These are phyloP conservation scores for Chenopodium album DNA, from an alignment of 148 eudicot genomes.

Conservation along the genomic window DNA sequence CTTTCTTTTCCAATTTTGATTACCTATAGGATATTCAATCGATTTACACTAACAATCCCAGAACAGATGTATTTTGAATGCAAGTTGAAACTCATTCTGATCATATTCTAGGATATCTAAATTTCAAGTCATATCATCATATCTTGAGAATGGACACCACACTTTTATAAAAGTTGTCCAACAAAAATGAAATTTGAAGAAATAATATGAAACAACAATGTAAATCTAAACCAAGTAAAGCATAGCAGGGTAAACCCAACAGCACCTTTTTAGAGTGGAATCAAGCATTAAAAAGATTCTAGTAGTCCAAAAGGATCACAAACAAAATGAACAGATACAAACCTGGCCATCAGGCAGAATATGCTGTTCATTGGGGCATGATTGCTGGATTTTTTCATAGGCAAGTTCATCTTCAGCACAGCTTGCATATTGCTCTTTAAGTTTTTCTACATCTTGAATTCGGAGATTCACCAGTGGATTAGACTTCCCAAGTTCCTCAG, in stretches of 20 bases:
- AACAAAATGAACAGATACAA: not conserved
- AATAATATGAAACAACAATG: not conserved
- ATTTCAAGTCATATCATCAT: not conserved
- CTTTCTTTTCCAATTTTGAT: slow-evolving; percentile 77
- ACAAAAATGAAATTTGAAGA: not conserved
- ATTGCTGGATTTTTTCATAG: slow-evolving; percentile 50
- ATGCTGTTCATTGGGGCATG: slow-evolving; percentile 76
- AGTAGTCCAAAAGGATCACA: slow-evolving; percentile 5
- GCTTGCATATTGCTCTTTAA: slow-evolving; percentile 76
- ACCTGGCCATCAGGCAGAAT: slow-evolving; percentile 99
- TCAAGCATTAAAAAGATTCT: not conserved
- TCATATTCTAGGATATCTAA: not conserved
- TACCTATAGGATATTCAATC: slow-evolving; percentile 46
- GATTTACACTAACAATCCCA: not conserved
- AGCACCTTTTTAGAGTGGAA: not conserved
- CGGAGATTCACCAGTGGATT: slow-evolving; percentile 67
- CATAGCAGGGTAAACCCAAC: not conserved
- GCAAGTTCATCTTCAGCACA: slow-evolving; percentile 94
- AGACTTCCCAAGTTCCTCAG: slow-evolving; percentile 70
- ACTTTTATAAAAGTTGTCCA: not conserved
- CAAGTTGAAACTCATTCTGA: not conserved
- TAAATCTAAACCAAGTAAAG: not conserved
- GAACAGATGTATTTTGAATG: not conserved
- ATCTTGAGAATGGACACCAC: not conserved
- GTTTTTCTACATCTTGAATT: slow-evolving; percentile 65